Evolutionary conservation across 176 grass and related monocot genomes (phyloP), one percentile per base, ranked within the genome.

Genomic region (Triticum dicoccoides): DNA sequence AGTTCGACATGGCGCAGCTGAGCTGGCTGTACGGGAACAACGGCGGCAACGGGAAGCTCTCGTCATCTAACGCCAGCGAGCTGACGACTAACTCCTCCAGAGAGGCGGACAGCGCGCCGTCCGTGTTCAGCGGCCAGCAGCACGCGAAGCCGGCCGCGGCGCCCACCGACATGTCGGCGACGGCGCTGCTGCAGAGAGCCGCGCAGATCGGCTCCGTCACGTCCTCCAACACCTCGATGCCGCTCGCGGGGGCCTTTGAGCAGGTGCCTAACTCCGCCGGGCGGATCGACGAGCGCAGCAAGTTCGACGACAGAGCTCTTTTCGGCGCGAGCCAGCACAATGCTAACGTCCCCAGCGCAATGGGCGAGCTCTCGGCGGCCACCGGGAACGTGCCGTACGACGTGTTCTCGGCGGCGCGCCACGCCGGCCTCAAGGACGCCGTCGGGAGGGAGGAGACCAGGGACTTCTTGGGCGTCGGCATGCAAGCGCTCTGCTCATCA

Each of bases 391-490:
- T 76, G 51, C 87, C 86, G 12, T 89, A 90, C 81, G 95, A 89
- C 76, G 81, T 91, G 6, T 77, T 92, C 20, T 77, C 86, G 8
- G 83, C 83, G 3, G 84, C 84, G 69, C 86, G 85, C 77, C 83
- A 86, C 35, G 80, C 35, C 71, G 71, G 81, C 11, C 76, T 70
- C 56, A 88, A 88, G 82, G 81, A 94, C 42, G 88, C 68, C 80
- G 81, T 72, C 14, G 88, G 85, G 33, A 70, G 68, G 65, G 95
- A 94, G 47, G 91, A 93, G 68, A 98, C 95, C 27, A 91, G 93
- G 82, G 95, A 98, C 79, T 98, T 98, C 85, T 78, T 98, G 76
- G 95, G 95, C 69, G 95, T 98, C 63, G 95, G 93, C 61, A 69
- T 93, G 80, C 95, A 91, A 87, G 83, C 93, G 11, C 89, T 98